These are phyloP conservation scores for Thermochaetoides thermophila DNA, from an alignment of 495 filamentous ascomycete species.

Conservation along the genomic window DNA sequence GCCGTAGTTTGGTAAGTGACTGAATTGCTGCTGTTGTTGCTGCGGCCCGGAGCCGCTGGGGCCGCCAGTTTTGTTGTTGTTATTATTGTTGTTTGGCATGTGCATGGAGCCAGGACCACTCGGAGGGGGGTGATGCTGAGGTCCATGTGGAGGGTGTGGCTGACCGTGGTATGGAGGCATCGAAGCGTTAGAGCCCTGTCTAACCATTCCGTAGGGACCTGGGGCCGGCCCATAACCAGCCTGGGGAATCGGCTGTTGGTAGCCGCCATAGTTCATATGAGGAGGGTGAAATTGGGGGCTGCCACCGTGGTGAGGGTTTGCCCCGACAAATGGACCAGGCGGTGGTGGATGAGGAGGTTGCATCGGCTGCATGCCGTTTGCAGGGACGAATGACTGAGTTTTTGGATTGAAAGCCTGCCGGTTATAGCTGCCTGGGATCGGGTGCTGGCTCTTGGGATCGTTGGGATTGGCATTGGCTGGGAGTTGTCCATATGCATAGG, in stretches of 20 bases:
- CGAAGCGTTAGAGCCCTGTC: slow-evolving; percentile 39
- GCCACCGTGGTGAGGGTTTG: slow-evolving; percentile 25
- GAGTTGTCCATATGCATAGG: slow-evolving; percentile 65
- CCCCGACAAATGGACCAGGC: slow-evolving; percentile 18
- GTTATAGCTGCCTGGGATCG: slow-evolving; percentile 68
- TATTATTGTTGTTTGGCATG: slow-evolving; percentile 20
- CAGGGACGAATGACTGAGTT: slow-evolving; percentile 76
- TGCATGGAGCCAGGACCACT: slow-evolving; percentile 22
- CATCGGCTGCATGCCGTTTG: slow-evolving; percentile 33
- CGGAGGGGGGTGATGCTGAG: slow-evolving; percentile 17
- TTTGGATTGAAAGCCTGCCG: slow-evolving; percentile 84
- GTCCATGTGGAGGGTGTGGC: slow-evolving; percentile 6
- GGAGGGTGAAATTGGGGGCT: slow-evolving; percentile 33
- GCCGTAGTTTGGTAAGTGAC: slow-evolving; percentile 39
- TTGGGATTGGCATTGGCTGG: slow-evolving; percentile 53
- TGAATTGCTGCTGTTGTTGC: slow-evolving; percentile 14
- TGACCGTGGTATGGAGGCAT: slow-evolving; percentile 29
- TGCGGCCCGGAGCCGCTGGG: slow-evolving; percentile 16
- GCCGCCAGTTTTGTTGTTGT: slow-evolving; percentile 18
- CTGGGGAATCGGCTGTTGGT: slow-evolving; percentile 26
- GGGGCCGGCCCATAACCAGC: slow-evolving; percentile 18
- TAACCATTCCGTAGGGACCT: slow-evolving; percentile 34
- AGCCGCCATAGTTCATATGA: slow-evolving; percentile 27
- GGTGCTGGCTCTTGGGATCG: slow-evolving; percentile 53
- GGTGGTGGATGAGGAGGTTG: slow-evolving; percentile 16